A percentile compares a stretch with the other conserved stretches of the same genome.
Evolutionary conservation across 768 basidiomycete species (phyloP).

Genomic region (Amanita rubescens): DNA sequence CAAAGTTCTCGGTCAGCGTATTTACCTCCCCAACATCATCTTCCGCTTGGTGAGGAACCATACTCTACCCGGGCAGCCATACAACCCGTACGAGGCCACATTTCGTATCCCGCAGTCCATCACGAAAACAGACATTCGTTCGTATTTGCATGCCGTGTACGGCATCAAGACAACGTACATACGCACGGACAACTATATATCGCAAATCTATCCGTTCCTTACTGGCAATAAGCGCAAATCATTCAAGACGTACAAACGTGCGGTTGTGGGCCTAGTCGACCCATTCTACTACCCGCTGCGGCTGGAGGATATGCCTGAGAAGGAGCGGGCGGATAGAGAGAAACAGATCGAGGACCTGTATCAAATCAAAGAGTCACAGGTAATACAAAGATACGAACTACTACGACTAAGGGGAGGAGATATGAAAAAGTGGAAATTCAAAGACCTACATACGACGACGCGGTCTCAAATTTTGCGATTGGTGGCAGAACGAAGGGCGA

Average conservation of each 20-base stretch:
- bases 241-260: conserved; percentile 76
- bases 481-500: conserved; percentile 33
- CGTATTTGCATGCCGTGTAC: conserved; percentile 79
- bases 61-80: conserved; percentile 66
- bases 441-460: conserved; percentile 34
- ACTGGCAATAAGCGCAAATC: conserved; percentile 25
- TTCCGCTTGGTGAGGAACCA: conserved; percentile 81
- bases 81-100: conserved; percentile 93
- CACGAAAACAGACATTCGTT: conserved; percentile 89
- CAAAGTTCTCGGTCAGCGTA: conserved; percentile 66
- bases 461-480: conserved; percentile 38
- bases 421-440: conserved; percentile 35
- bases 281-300: conserved; percentile 91
- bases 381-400: conserved; percentile 29
- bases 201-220: conserved; percentile 38
- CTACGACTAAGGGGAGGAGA: conserved; percentile 32
- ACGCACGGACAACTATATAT: conserved; percentile 86
- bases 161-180: conserved; percentile 89
- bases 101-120: conserved; percentile 86
- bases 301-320: conserved; percentile 65
- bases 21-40: conserved; percentile 86
- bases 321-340: conserved; percentile 47
- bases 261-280: conserved; percentile 84
- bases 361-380: conserved; percentile 31
- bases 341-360: conserved; percentile 61